Evolutionary conservation across 2,329 filamentous ascomycete species (phyloP).

Genomic region (Colletotrichum theobromicola): DNA sequence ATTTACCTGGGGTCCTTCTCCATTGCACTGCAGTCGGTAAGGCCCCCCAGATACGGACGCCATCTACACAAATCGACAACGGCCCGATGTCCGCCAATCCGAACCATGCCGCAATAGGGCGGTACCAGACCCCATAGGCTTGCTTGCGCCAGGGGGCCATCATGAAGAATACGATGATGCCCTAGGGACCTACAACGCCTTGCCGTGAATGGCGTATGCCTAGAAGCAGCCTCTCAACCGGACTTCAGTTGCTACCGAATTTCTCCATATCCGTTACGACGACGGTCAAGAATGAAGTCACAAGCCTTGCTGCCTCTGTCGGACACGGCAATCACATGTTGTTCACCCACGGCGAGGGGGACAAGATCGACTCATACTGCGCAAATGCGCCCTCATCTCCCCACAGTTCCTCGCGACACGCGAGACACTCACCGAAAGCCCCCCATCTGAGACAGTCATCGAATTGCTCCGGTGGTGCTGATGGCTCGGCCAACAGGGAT

Average conservation of each 20-base stretch:
- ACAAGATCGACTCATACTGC: not conserved
- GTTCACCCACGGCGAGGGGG: not conserved
- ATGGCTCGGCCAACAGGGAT: not conserved
- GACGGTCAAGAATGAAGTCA: not conserved
- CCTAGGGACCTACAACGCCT: not conserved
- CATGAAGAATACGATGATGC: not conserved
- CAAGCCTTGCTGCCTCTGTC: not conserved
- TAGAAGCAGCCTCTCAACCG: not conserved
- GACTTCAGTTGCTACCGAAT: not conserved
- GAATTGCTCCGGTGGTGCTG: not conserved
- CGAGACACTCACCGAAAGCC: slow-evolving; percentile 7
- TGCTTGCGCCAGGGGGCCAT: not conserved
- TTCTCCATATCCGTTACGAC: not conserved
- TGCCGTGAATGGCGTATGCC: not conserved
- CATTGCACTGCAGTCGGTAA: not conserved
- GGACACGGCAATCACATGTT: not conserved
- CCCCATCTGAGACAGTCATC: slow-evolving; percentile 8
- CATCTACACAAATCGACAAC: not conserved
- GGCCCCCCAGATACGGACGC: not conserved
- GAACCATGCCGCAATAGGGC: not conserved
- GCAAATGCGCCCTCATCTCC: slow-evolving; percentile 1
- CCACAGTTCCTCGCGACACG: not conserved
- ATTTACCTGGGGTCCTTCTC: not conserved
- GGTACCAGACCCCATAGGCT: not conserved
- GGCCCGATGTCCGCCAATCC: not conserved